Evolutionary conservation across 441 rosid species (phyloP).

Genomic region (Euphorbia schlechtendalii): DNA sequence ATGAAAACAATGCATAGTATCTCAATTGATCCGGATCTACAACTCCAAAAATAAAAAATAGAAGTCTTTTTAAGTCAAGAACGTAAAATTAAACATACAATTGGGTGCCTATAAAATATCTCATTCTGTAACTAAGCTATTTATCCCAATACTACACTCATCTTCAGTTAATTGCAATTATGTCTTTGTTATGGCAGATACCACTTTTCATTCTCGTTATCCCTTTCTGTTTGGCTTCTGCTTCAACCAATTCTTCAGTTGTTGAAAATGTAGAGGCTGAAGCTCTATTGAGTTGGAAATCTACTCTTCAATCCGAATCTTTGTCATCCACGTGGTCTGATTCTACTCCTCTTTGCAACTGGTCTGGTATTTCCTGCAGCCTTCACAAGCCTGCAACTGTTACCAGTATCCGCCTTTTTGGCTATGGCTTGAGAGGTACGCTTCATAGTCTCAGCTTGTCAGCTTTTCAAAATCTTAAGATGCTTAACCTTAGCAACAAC

Average conservation of each 20-base stretch:
- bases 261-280: too few relatives aligned
- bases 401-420: not conserved
- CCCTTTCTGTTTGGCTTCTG: too few relatives aligned
- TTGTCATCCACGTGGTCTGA: slow-evolving; percentile 9
- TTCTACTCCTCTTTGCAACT: not conserved
- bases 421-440: slow-evolving; percentile 10
- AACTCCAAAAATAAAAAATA: too few relatives aligned
- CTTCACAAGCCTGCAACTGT: not conserved
- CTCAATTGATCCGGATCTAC: too few relatives aligned
- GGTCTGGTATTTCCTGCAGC: slow-evolving; percentile 15
- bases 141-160: too few relatives aligned
- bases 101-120: not conserved
- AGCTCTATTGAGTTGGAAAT: too few relatives aligned
- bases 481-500: not conserved
- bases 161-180: too few relatives aligned
- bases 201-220: too few relatives aligned
- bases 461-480: slow-evolving; percentile 7
- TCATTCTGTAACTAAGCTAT: not conserved
- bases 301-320: not conserved
- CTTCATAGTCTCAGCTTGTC: slow-evolving; percentile 15
- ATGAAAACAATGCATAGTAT: too few relatives aligned
- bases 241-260: too few relatives aligned
- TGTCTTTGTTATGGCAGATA: too few relatives aligned
- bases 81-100: not conserved
- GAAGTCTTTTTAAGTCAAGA: not conserved